Conservation (phyloP, 2,329 filamentous ascomycete genomes). For the Cylindrodendrum hubeiense region DNA sequence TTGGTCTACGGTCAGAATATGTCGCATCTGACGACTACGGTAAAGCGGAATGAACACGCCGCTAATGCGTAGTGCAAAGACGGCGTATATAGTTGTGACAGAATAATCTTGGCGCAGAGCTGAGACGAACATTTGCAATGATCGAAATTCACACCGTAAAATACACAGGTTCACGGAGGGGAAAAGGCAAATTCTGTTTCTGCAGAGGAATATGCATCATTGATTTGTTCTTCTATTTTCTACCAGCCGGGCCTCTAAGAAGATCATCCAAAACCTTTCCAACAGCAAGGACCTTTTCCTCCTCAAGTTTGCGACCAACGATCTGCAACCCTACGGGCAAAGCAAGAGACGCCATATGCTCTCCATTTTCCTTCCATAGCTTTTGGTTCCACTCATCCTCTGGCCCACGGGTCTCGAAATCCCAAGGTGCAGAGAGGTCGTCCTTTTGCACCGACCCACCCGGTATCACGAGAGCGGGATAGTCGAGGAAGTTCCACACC, state of each 20-base stretch:
- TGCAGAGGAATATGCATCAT: neutral
- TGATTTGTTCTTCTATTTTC: neutral
- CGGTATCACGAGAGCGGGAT: conserved; percentile 43
- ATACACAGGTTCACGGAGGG: too few relatives aligned
- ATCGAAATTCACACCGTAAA: too few relatives aligned
- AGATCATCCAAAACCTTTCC: conserved; percentile 26
- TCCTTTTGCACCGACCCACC: conserved; percentile 53
- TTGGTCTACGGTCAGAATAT: too few relatives aligned
- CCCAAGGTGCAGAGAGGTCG: conserved; percentile 51
- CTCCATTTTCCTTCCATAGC: conserved; percentile 28
- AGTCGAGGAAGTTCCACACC: conserved; percentile 47
- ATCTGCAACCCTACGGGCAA: conserved; percentile 66
- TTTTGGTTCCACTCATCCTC: conserved; percentile 36
- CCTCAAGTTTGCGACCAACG: conserved; percentile 63
- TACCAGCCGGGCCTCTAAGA: neutral
- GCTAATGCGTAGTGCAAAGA: too few relatives aligned
- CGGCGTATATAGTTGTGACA: too few relatives aligned
- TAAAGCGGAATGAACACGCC: too few relatives aligned
- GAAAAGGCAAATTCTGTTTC: too few relatives aligned
- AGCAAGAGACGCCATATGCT: conserved; percentile 31
- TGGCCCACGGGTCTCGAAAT: conserved; percentile 10
- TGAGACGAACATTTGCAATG: too few relatives aligned
- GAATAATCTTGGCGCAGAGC: too few relatives aligned
- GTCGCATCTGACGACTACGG: too few relatives aligned
- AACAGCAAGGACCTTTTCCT: conserved; percentile 63